These are phyloP conservation scores for Fusarium temperatum DNA, from an alignment of 2,329 filamentous ascomycete genomes.

Conservation along the genomic window DNA sequence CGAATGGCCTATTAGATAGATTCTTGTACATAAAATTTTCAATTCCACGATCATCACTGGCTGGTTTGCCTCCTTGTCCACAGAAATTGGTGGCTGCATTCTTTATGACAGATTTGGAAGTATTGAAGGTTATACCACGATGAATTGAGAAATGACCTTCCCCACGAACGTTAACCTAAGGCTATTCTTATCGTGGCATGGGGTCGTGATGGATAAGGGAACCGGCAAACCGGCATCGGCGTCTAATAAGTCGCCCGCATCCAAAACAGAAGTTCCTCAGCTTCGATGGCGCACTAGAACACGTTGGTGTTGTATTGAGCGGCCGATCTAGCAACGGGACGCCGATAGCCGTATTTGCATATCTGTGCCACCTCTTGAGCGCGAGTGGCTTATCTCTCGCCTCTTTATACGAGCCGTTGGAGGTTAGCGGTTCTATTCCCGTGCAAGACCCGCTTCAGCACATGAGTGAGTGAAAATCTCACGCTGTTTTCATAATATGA, in stretches of 20 bases:
- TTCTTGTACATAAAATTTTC: neutral
- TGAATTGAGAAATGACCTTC: neutral
- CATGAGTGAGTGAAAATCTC: neutral
- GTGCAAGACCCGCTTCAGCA: neutral
- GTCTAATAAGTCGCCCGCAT: neutral
- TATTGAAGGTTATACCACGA: neutral
- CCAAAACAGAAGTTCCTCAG: conserved; percentile 14
- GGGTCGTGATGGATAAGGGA: neutral
- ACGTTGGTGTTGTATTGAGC: neutral
- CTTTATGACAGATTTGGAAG: neutral
- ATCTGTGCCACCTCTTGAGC: neutral
- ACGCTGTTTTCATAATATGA: neutral
- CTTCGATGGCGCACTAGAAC: neutral
- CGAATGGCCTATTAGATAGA: neutral
- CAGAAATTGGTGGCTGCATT: neutral
- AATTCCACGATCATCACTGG: neutral
- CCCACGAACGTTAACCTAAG: neutral
- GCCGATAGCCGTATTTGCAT: neutral
- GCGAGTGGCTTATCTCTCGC: neutral
- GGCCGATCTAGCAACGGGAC: neutral
- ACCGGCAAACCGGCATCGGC: conserved; percentile 1
- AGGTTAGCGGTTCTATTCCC: neutral
- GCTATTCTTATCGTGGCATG: neutral
- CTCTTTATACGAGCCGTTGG: neutral
- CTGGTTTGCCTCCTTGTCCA: neutral